These are phyloP conservation scores for Thermomucor indicae-seudaticae DNA, from an alignment of 371 early-diverging fungal genomes.

Conservation along the genomic window DNA sequence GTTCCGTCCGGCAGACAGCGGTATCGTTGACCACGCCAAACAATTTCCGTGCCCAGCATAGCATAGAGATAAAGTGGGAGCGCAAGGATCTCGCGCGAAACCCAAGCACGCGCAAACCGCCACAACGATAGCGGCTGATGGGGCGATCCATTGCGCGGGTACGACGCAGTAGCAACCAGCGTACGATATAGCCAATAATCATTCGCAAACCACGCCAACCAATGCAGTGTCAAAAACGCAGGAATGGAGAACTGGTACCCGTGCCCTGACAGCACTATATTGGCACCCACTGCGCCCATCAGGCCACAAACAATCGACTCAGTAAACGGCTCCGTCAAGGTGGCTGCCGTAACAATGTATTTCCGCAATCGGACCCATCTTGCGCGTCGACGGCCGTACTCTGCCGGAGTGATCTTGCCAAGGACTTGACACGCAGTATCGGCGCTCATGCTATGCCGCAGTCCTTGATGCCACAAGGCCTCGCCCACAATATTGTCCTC, in stretches of 20 bases:
- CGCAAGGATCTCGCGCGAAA: constrained; percentile 76
- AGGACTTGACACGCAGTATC: constrained; percentile 84
- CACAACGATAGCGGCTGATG: constrained; percentile 2
- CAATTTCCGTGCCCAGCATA: constrained; percentile 74
- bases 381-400: constrained; percentile 78
- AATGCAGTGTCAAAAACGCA: constrained; percentile 63
- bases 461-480: constrained; percentile 76
- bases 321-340: constrained; percentile 86
- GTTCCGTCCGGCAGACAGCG: constrained; percentile 54
- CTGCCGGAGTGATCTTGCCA: constrained; percentile 64
- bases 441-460: constrained; percentile 79
- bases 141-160: constrained; percentile 10
- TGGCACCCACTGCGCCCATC: constrained; percentile 63
- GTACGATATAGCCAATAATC: constrained; percentile 61
- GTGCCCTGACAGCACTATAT: no score
- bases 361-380: constrained; percentile 93
- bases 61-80: constrained; percentile 81
- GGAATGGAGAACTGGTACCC: constrained; percentile 41
- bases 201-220: constrained; percentile 69
- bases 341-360: constrained; percentile 83
- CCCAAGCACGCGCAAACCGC: constrained; percentile 59
- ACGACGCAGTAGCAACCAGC: constrained; percentile 29
- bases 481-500: constrained; percentile 95
- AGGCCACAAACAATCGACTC: constrained; percentile 81
- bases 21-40: constrained; percentile 80